A percentile compares a stretch with the other conserved stretches of the same genome.
phyloP scores from a whole-genome alignment of 2,329 filamentous ascomycete genomes.

The Periconia digitata region DNA sequence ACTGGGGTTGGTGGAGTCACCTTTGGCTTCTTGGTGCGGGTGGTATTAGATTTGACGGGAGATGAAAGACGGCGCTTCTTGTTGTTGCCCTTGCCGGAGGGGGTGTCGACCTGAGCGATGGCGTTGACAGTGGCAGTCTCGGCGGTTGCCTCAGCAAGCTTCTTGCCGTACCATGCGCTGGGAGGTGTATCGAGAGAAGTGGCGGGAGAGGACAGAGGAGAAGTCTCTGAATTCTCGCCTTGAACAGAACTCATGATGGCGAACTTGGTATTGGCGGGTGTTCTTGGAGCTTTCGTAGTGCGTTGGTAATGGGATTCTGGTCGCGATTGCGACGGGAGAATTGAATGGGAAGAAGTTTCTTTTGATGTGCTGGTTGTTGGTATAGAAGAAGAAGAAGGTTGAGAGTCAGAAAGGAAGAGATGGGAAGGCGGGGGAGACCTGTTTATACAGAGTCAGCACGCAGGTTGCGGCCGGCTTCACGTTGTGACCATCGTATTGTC shows the following conservation, averaged over 20 bases:
- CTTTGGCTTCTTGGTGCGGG: neutral
- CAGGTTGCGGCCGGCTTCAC: neutral
- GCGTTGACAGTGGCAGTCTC: neutral
- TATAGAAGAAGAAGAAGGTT: conserved; percentile 5
- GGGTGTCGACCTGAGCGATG: neutral
- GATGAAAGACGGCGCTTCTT: conserved; percentile 11
- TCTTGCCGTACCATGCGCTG: neutral
- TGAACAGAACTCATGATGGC: conserved; percentile 7
- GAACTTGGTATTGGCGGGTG: conserved; percentile 5
- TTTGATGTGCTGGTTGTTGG: neutral
- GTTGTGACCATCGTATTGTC: conserved; percentile 1
- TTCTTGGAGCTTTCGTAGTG: neutral
- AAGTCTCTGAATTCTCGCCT: conserved; percentile 3
- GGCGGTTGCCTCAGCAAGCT: no score
- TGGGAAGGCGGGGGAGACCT: conserved; percentile 1
- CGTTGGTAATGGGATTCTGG: conserved; percentile 1
- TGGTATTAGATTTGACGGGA: neutral
- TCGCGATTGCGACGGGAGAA: neutral
- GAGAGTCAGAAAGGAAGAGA: neutral
- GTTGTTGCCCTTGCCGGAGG: conserved; percentile 3
- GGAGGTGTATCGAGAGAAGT: conserved; percentile 4
- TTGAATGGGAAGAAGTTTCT: neutral
- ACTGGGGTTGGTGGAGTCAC: conserved; percentile 14
- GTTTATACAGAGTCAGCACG: neutral
- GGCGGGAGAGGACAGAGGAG: conserved; percentile 14